phyloP scores from a whole-genome alignment of 148 eudicot species.

The Vaccinium myrtillus region DNA sequence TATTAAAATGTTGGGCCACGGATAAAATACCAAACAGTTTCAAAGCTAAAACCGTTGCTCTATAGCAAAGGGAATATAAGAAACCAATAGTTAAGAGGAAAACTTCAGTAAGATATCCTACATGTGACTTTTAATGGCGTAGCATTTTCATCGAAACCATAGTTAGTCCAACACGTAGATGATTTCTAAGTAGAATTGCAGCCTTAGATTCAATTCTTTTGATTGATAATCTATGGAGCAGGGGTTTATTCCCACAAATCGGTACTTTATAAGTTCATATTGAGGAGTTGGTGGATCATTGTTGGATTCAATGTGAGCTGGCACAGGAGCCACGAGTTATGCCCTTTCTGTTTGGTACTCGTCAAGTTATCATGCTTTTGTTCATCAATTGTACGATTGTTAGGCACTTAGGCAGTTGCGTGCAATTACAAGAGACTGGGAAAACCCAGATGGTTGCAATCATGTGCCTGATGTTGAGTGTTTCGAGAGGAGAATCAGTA shows the following conservation, averaged over 20 bases:
- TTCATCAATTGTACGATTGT: background rate
- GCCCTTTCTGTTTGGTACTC: background rate
- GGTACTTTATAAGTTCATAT: background rate
- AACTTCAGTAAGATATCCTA: background rate
- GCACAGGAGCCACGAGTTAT: background rate
- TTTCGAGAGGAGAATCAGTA: background rate
- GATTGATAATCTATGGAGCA: background rate
- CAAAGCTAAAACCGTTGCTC: background rate
- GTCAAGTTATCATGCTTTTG: background rate
- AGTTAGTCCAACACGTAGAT: background rate
- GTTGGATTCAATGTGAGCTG: background rate
- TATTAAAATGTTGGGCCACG: slow-evolving; percentile 10
- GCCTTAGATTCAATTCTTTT: background rate
- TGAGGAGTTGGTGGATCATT: background rate
- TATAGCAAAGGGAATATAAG: background rate
- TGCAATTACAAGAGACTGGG: background rate
- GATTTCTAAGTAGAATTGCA: background rate
- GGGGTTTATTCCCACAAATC: background rate
- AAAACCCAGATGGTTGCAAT: background rate
- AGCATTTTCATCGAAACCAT: background rate
- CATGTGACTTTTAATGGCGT: background rate
- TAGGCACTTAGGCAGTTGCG: background rate
- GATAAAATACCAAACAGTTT: background rate
- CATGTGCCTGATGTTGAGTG: background rate
- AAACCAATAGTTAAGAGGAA: background rate